phyloP scores from a whole-genome alignment of 331 rosid genomes.

The Rosa hybrid region DNA sequence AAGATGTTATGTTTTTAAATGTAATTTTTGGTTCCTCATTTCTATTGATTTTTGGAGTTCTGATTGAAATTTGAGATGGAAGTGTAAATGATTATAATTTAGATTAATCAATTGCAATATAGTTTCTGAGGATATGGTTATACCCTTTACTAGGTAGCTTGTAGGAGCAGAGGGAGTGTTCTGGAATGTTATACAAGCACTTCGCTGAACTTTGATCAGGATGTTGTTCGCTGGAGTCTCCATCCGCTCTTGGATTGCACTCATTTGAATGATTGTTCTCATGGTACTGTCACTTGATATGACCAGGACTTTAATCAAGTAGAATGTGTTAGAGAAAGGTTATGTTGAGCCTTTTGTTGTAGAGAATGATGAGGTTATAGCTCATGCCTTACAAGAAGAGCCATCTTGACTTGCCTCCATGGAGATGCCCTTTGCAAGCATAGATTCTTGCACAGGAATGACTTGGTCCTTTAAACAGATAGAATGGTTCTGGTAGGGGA shows the following conservation, averaged over 20 bases:
- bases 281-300: conserved; percentile 43
- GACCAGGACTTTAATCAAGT: conserved; percentile 60
- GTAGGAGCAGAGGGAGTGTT: conserved; percentile 13
- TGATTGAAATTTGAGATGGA: not conserved
- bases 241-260: conserved; percentile 76
- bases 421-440: conserved; percentile 46
- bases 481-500: conserved; percentile 43
- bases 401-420: conserved; percentile 46
- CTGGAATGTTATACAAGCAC: conserved; percentile 24
- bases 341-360: conserved; percentile 45
- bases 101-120: not conserved
- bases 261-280: conserved; percentile 45
- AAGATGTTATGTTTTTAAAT: not conserved
- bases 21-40: not conserved
- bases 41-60: not conserved
- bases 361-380: conserved; percentile 82
- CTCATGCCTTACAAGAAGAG: conserved; percentile 86
- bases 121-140: not conserved
- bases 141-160: conserved; percentile 25
- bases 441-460: conserved; percentile 73
- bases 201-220: conserved; percentile 76
- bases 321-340: conserved; percentile 66
- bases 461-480: conserved; percentile 51
- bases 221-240: conserved; percentile 80
- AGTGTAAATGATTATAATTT: not conserved